Base-by-base conservation (phyloP, 495 filamentous ascomycete genomes). In the Daldinia childiae region DNA sequence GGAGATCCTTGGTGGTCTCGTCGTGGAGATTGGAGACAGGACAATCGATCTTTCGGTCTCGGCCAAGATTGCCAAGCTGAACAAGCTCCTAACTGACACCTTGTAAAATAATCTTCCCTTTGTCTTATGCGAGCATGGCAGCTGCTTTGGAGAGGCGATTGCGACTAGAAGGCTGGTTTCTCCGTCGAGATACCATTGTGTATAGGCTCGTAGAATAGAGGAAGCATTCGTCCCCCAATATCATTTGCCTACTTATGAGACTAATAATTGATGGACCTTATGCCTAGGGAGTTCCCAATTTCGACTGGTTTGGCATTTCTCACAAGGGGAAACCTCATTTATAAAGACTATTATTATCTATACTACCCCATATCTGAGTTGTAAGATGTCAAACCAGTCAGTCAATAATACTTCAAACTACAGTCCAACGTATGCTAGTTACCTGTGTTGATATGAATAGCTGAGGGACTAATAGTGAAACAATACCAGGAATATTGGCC, bases 1-100 rank as follows among this genome's bases (percentile, higher is more conserved):
- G 64, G 95, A 97, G 45, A 95, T 98, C 77, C 81, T 96, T 64
- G 95, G 95, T 56, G 95, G 95, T 21, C 90, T 99, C 58, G 82
- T 99, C 69, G 95, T 99, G 76, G 95, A 99, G 82, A 92, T 99
- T 74, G 94, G 94, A 76, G 96, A 97, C 87, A 91, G 96, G 76
- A 98, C 95, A 78, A 95, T 99, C 78, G 95, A 99, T 83, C 91
- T 98, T 66, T 94, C 91, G 84, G 93, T 99, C 74, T 95, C 95
- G 14, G 85, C 92, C 78, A 95, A 93, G 89, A 91, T 99, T 83
- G 86, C 92, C 81, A 96, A 93, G 88, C 91, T 98, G 90, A 99
- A 98, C 92, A 99, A 99, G 90, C 90, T 97, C 79, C 90, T 99
- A 76, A 93, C 87, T 69, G 96, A 99, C 85, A 87, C 91, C 79